Percentiles rank a stretch among this genome's conserved stretches.
These are phyloP conservation scores for Coffea humblotiana DNA, from an alignment of 305 asterid species.

Conservation along the genomic window DNA sequence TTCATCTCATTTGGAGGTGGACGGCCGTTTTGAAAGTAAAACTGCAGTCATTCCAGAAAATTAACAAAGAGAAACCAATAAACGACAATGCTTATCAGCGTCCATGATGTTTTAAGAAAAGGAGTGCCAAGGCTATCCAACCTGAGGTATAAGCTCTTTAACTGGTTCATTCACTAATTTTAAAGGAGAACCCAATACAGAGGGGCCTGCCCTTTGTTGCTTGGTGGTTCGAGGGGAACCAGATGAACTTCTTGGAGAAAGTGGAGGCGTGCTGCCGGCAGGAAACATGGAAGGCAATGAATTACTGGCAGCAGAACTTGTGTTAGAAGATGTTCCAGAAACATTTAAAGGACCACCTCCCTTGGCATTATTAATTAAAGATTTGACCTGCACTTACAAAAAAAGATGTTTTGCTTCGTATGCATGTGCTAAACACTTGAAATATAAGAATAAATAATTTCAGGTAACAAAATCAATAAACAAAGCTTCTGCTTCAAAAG, in stretches of 20 bases:
- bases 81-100: neutral
- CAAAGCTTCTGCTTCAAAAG: neutral
- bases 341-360: slow-evolving; percentile 65
- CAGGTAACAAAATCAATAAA: neutral
- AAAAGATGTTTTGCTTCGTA: neutral
- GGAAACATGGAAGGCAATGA: slow-evolving; percentile 94
- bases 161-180: slow-evolving; percentile 79
- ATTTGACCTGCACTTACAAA: slow-evolving; percentile 62
- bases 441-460: neutral
- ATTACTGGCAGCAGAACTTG: slow-evolving; percentile 68
- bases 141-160: slow-evolving; percentile 98
- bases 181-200: slow-evolving; percentile 81
- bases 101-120: slow-evolving; percentile 5
- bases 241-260: slow-evolving; percentile 93
- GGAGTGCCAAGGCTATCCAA: slow-evolving; percentile 27
- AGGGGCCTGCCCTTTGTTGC: slow-evolving; percentile 74
- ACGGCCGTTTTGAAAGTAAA: slow-evolving; percentile 86
- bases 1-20: slow-evolving; percentile 92
- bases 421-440: neutral
- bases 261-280: slow-evolving; percentile 99
- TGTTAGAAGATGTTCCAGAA: slow-evolving; percentile 56
- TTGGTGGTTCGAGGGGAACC: slow-evolving; percentile 90
- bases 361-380: slow-evolving; percentile 80
- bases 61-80: slow-evolving; percentile 16
- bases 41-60: slow-evolving; percentile 54